Base-by-base conservation (phyloP, 345 rosid genomes). In the Schrenkiella parvula region DNA sequence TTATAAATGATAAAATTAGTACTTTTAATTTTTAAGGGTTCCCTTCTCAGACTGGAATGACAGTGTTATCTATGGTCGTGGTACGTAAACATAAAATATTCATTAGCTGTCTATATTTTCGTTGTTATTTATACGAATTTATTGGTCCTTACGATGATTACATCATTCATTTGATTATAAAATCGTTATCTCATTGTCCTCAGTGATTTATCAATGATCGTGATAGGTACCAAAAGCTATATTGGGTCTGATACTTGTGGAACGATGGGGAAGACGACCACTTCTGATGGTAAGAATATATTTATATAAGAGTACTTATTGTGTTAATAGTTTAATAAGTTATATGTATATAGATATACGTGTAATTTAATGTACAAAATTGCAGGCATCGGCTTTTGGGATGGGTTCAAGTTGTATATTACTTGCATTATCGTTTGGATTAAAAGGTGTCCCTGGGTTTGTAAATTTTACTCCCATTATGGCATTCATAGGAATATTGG, bases 331-430 rank as follows among this genome's bases (percentile, higher is more conserved):
- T n/a, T n/a, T 53, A 14, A 26, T 11, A 12, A 8, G n/a, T 31
- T 26, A 12, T 15, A n/a, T 59, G 6, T 51, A 35, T 5, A 5
- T 39, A 31, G n/a, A 32, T 41, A 56, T 32, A 0, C 11, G 8
- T 7, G 32, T 29, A 50, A 2, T 43, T 43, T 14, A 65, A 37
- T 42, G 23, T 34, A 61, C 31, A 38, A 59, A 1, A 65, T 37
- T 71, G 35, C 80, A 84, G 90, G 34, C 64, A 35, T 84, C 87
- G 15, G 75, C 78, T 8, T 54, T 14, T 0, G 88, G 88, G 6
- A 1, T 63, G 8, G 78, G 80, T 75, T 58, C 76, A 48, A 79
- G 85, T 50, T 82, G 82, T 19, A 6, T 79, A 23, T 32, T 58
- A 34, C 60, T 85, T 26, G 84, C 78, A 34, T 53, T 81, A 60